Percentiles rank a stretch among this genome's conserved stretches.
These are phyloP conservation scores for Plasmodium knowlesi DNA, from an alignment of 169 alveolate species.

Conservation along the genomic window DNA sequence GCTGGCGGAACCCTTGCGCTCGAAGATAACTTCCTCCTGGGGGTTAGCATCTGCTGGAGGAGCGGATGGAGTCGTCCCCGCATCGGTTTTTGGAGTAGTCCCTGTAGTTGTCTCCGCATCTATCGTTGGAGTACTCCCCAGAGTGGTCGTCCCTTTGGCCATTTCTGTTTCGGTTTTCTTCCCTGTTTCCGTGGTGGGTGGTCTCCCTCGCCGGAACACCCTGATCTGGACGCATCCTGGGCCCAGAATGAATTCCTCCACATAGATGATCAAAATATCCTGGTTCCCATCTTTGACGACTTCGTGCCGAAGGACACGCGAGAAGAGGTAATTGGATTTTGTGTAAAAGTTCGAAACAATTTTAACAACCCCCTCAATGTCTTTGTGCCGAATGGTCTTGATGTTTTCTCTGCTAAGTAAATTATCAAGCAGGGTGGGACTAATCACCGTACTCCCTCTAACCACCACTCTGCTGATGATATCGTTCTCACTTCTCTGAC, in stretches of 20 bases:
- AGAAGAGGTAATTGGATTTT: conserved; percentile 4
- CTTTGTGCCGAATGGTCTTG: conserved; percentile 23
- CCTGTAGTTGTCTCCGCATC: background rate
- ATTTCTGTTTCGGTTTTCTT: too few species aligned
- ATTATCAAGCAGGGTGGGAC: background rate
- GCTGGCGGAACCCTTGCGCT: conserved; percentile 8
- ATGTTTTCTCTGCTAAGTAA: conserved; percentile 23
- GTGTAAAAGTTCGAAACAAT: conserved; percentile 44
- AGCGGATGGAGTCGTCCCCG: background rate
- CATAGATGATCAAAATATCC: conserved; percentile 21
- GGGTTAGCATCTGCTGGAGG: background rate
- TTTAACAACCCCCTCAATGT: conserved; percentile 41
- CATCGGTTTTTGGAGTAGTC: background rate
- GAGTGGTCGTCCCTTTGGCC: background rate
- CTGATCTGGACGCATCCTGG: conserved; percentile 26
- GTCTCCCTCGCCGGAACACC: background rate
- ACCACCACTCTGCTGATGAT: conserved; percentile 32
- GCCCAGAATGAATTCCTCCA: conserved; percentile 22
- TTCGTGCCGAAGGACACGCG: conserved; percentile 45
- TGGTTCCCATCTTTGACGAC: background rate
- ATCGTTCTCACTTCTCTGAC: conserved; percentile 6
- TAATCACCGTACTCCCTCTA: conserved; percentile 43
- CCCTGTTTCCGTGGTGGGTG: too few species aligned
- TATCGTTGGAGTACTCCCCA: background rate
- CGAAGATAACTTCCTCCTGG: conserved; percentile 13